Evolutionary conservation across 192 early-diverging fungal species (phyloP).

Genomic region (Backusella macrospora): DNA sequence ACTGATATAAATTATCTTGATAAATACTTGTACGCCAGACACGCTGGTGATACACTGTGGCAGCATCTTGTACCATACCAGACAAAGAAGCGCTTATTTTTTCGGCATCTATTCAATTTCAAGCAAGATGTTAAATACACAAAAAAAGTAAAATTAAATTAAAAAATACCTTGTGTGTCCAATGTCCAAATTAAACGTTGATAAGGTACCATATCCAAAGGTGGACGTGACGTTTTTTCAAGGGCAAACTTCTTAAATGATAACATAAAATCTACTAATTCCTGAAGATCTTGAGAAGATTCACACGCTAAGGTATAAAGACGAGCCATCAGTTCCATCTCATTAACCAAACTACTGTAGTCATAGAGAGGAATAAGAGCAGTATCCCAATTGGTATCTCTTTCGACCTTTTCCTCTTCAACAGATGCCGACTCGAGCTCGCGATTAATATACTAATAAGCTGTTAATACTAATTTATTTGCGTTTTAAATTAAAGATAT

Average conservation of each 20-base stretch:
- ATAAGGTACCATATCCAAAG: slow-evolving; percentile 65
- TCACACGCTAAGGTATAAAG: slow-evolving; percentile 31
- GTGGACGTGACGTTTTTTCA: slow-evolving; percentile 53
- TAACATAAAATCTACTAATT: slow-evolving; percentile 39
- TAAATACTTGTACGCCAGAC: slow-evolving; percentile 53
- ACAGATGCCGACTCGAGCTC: not conserved
- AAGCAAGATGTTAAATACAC: not conserved
- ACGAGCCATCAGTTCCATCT: slow-evolving; percentile 53
- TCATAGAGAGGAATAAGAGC: slow-evolving; percentile 41
- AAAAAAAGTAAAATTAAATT: not conserved
- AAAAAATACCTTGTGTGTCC: slow-evolving; percentile 22
- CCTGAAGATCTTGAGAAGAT: slow-evolving; percentile 8
- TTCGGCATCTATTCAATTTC: slow-evolving; percentile 32
- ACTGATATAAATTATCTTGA: slow-evolving; percentile 34
- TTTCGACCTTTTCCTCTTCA: slow-evolving; percentile 1
- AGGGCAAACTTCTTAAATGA: slow-evolving; percentile 46
- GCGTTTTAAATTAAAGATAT: not conserved
- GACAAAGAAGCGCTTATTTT: slow-evolving; percentile 39
- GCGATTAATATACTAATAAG: slow-evolving; percentile 2
- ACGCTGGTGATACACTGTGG: slow-evolving; percentile 53
- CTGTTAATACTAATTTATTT: not conserved
- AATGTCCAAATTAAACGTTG: slow-evolving; percentile 69
- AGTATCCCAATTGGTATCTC: slow-evolving; percentile 22
- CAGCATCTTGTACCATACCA: slow-evolving; percentile 55
- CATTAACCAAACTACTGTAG: slow-evolving; percentile 47